A percentile compares a stretch with the other conserved stretches of the same genome.
Conservation (phyloP, 768 basidiomycete species). For the Lentinus brumalis region DNA sequence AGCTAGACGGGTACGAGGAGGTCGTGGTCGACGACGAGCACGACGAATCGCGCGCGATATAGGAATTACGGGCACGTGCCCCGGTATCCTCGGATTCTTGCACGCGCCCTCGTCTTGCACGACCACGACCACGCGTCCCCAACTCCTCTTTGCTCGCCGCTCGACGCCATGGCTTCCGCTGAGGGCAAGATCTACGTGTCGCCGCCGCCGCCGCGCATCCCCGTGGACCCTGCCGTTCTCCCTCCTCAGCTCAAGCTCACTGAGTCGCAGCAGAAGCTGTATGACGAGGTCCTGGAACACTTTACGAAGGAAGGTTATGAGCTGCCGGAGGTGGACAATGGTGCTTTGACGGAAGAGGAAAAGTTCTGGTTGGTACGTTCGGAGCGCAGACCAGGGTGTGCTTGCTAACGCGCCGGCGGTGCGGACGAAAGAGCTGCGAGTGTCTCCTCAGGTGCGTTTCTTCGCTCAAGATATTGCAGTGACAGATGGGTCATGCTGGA, state of each 20-base stretch:
- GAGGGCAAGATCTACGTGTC: slow-evolving; percentile 20
- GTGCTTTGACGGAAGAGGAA: slow-evolving; percentile 61
- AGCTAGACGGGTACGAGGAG: neutral
- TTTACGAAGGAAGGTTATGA: slow-evolving; percentile 55
- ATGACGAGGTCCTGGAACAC: slow-evolving; percentile 57
- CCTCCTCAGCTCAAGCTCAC: slow-evolving; percentile 34
- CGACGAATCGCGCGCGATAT: neutral
- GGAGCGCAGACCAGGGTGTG: neutral
- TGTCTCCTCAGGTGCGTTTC: slow-evolving; percentile 52
- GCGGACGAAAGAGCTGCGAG: neutral
- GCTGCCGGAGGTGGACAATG: slow-evolving; percentile 48
- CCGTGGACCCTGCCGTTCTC: slow-evolving; percentile 12
- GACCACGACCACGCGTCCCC: neutral
- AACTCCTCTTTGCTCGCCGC: neutral
- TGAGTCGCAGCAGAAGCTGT: slow-evolving; percentile 49
- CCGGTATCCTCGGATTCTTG: too few relatives aligned
- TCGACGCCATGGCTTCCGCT: slow-evolving; percentile 1
- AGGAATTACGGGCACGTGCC: neutral
- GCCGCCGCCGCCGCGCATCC: slow-evolving; percentile 21
- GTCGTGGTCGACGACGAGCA: neutral
- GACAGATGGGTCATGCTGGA: neutral
- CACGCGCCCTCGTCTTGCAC: too few relatives aligned
- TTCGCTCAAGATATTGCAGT: too few relatives aligned
- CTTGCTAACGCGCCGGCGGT: neutral
- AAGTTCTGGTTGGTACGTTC: slow-evolving; percentile 72